Conservation (phyloP, 768 basidiomycete genomes). For the Plicaturopsis crispa region DNA sequence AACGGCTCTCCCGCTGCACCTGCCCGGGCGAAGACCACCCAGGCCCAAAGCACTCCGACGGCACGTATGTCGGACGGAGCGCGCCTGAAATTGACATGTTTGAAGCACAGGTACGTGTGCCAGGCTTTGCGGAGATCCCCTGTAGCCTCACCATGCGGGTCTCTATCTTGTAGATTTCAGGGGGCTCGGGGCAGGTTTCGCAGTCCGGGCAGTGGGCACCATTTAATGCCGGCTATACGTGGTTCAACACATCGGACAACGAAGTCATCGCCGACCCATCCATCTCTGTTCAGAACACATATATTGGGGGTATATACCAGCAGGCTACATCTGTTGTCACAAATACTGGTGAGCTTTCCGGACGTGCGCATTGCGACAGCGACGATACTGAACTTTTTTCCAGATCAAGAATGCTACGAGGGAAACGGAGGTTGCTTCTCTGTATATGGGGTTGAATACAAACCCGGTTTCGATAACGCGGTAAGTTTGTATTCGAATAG, state of each 20-base stretch:
- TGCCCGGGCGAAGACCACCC: constrained; percentile 42
- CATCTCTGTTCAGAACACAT: constrained; percentile 24
- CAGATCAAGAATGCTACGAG: constrained; percentile 61
- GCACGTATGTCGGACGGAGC: constrained; percentile 52
- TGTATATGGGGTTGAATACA: constrained; percentile 42
- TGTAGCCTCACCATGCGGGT: constrained; percentile 5
- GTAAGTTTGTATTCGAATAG: constrained; percentile 23
- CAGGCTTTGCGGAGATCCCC: constrained; percentile 9
- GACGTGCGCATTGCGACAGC: constrained; percentile 11
- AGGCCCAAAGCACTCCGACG: constrained; percentile 44
- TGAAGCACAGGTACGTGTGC: constrained; percentile 37
- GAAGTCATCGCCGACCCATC: constrained; percentile 1
- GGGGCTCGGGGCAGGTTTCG: constrained; percentile 30
- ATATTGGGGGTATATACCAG: constrained; percentile 52
- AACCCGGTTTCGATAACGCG: constrained; percentile 30
- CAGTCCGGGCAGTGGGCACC: constrained; percentile 49
- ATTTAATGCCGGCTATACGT: constrained; percentile 49
- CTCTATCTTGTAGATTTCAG: no score
- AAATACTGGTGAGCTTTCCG: constrained; percentile 25
- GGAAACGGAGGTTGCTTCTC: constrained; percentile 20
- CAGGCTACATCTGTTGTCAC: constrained; percentile 68
- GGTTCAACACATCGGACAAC: constrained; percentile 26
- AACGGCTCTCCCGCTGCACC: constrained; percentile 35
- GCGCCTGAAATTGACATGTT: constrained; percentile 71
- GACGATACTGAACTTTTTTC: constrained; percentile 19